phyloP scores from a whole-genome alignment of 768 basidiomycete species.

The Mycena epipterygia region DNA sequence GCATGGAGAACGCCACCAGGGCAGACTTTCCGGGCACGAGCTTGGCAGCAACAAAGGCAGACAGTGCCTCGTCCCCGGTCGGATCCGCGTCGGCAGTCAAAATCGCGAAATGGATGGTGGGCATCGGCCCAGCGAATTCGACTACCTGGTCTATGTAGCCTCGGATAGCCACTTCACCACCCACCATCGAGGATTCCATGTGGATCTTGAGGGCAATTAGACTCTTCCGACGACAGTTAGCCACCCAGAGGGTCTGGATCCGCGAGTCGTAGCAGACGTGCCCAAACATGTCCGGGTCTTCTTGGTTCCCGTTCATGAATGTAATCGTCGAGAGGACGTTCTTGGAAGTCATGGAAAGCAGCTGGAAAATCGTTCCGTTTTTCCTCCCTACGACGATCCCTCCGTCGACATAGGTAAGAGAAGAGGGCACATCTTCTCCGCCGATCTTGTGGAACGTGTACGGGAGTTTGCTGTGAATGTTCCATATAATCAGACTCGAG shows the following conservation, averaged over 20 bases:
- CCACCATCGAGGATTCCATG: slow-evolving; percentile 71
- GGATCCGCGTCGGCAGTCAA: slow-evolving; percentile 89
- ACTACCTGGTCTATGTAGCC: slow-evolving; percentile 85
- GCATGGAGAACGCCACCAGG: slow-evolving; percentile 90
- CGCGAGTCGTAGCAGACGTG: slow-evolving; percentile 88
- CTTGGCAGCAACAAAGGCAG: slow-evolving; percentile 87
- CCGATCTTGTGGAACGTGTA: slow-evolving; percentile 83
- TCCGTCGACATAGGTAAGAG: slow-evolving; percentile 86
- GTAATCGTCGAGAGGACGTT: slow-evolving; percentile 82
- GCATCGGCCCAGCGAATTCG: slow-evolving; percentile 86
- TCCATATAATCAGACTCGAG: slow-evolving; percentile 87
- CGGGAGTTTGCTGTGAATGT: slow-evolving; percentile 79
- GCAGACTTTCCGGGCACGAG: slow-evolving; percentile 82
- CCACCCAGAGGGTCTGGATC: slow-evolving; percentile 90
- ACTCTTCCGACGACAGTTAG: slow-evolving; percentile 87
- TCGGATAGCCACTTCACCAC: slow-evolving; percentile 74
- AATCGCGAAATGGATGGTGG: slow-evolving; percentile 92
- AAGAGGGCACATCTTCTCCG: slow-evolving; percentile 87
- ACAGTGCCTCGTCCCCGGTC: slow-evolving; percentile 84
- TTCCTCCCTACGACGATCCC: slow-evolving; percentile 87
- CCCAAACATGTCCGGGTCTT: slow-evolving; percentile 90
- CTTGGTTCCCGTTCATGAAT: slow-evolving; percentile 77
- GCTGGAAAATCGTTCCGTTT: slow-evolving; percentile 88
- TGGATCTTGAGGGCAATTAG: slow-evolving; percentile 85
- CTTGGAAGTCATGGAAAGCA: slow-evolving; percentile 82